Base-by-base conservation (phyloP, 495 filamentous ascomycete species). In the Pyrenula aspistea region DNA sequence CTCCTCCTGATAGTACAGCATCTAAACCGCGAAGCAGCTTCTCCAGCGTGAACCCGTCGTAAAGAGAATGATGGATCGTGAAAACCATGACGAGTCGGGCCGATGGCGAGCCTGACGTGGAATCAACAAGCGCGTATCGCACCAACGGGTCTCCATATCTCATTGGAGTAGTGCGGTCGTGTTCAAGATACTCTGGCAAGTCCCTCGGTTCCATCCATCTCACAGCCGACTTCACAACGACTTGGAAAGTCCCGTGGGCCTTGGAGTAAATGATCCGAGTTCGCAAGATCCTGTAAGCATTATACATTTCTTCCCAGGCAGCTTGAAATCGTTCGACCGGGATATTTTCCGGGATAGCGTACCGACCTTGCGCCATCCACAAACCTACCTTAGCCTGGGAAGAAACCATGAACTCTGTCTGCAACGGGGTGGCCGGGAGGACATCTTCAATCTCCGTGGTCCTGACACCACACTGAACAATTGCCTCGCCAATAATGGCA, bases 1-100 rank as follows among this genome's bases (percentile, higher is more conserved):
- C n/a, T n/a, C n/a, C n/a, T n/a, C n/a, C n/a, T n/a, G n/a, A n/a
- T n/a, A n/a, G n/a, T n/a, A n/a, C n/a, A n/a, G n/a, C n/a, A n/a
- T n/a, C n/a, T n/a, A n/a, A n/a, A n/a, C n/a, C n/a, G n/a, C n/a
- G n/a, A n/a, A n/a, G n/a, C n/a, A n/a, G n/a, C n/a, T n/a, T n/a
- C n/a, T 75, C 73, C 65, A 86, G 73, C 15, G 75, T 83, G 80
- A 83, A 86, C 4, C 83, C 85, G 64, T 89, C 86, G 55, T 88
- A 90, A 0, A 89, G 63, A 0, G 82, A 79, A 57, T 90, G 86
- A 54, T 89, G 85, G 49, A 83, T 75, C 1, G 79, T 82, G 68
- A 83, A 78, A 0, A 84, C 75, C 50, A 88, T 81, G 58, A 79
- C 70, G n/a, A n/a, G n/a, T n/a, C n/a, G n/a, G n/a, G n/a, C n/a